These are phyloP conservation scores for Fusarium pininemorale DNA, from an alignment of 2,329 filamentous ascomycete species.

Conservation along the genomic window DNA sequence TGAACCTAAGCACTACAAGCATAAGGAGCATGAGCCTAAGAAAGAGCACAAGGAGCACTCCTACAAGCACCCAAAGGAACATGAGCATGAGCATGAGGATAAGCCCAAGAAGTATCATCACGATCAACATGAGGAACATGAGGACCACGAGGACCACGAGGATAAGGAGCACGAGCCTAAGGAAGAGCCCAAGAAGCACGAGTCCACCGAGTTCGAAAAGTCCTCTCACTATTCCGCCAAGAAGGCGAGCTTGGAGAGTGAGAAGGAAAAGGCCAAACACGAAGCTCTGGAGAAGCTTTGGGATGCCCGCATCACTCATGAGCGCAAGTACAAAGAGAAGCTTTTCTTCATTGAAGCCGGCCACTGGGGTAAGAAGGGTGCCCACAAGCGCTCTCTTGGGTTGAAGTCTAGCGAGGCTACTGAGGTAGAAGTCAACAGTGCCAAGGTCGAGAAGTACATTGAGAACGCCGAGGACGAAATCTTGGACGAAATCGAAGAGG, in stretches of 20 bases:
- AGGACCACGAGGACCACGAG: too few relatives aligned
- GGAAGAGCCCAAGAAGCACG: not conserved
- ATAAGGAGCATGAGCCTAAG: not conserved
- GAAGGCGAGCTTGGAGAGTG: not conserved
- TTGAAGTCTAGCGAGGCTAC: not conserved
- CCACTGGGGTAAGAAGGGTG: not conserved
- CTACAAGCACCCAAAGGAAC: not conserved
- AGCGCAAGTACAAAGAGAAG: not conserved
- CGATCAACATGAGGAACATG: not conserved
- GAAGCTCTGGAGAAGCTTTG: constrained; percentile 1
- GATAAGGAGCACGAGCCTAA: not conserved
- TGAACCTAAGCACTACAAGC: not conserved
- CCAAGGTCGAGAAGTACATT: constrained; percentile 11
- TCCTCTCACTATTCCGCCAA: not conserved
- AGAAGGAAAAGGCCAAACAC: not conserved
- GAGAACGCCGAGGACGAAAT: constrained; percentile 5
- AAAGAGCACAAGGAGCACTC: not conserved
- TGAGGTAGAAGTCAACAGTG: not conserved
- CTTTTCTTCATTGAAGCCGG: not conserved
- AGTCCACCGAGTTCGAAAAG: not conserved
- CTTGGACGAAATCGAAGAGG: not conserved
- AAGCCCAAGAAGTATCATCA: not conserved
- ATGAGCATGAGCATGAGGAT: not conserved
- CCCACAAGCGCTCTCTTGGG: constrained; percentile 1
- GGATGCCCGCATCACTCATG: not conserved